Base-by-base conservation (phyloP, 352 stramenopile species). In the Globisporangium parvum region DNA sequence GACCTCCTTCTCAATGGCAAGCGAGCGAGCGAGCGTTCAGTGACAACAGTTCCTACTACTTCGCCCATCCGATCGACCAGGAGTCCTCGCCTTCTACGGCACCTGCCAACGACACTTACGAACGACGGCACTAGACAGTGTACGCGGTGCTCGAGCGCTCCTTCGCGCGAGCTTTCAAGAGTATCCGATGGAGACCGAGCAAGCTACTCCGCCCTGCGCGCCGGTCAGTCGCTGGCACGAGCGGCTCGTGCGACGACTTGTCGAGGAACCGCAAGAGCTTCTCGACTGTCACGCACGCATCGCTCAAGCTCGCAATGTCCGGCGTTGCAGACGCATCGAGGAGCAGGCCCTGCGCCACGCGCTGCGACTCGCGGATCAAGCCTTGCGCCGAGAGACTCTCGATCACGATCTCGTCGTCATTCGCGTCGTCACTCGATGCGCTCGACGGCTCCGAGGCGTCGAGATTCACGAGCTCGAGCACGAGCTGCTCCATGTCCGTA, bases 371-470 rank as follows among this genome's bases (percentile, higher is more conserved):
- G 42, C 75, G 70, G 26, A 85, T 66, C 53, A 85, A 55, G 0
- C 75, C 75, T 31, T 85, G 75, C 2, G 73, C 56, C 26, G 75
- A 76, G 51, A 85, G 60, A 51, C 75, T 85, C 53, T 82, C 75
- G 21, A 85, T 63, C 31, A 85, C 72, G 26, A 85, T 85, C 51
- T 83, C 75, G 47, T 85, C 75, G 49, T 85, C 75, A 53, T 81
- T 60, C 24, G 80, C 40, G 20, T 55, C 55, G 35, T 33, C 40
- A 28, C 47, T 57, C 24, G 49, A 47, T 6, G 12, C 3, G 18
- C 58, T 58, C 21, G 60, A 62, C 0, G 48, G 21, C 24, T 85
- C 72, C 1, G 57, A 52, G 46, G 72, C 69, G 53, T 85, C 75
- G 24, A 85, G 74, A 24, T 65, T 62, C 31, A 77, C 51, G 23